Evolutionary conservation across 2,329 filamentous ascomycete genomes (phyloP), one percentile per base, ranked within the genome.

Genomic region (Cordyceps cicadae): DNA sequence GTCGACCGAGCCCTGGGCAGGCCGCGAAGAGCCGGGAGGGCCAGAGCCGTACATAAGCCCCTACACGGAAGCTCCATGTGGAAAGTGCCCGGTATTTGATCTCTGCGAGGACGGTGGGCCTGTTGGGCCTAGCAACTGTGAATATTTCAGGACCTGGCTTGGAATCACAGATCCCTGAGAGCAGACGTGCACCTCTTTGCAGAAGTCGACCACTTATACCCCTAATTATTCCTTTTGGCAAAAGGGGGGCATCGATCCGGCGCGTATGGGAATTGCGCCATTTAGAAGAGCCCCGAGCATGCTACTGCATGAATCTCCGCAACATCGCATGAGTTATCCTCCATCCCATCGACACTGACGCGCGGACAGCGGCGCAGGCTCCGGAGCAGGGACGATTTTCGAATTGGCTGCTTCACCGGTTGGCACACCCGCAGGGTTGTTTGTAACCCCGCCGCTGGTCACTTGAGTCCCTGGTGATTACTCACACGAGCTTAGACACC

Each of bases 71-170:
- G 87, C 88, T 2, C 94, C 94, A 1, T 99, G 94, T 72, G 92
- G 93, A 2, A 82, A 86, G 60, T 99, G 94, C 73, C 94, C 94
- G 0, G 93, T 97, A 2, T 96, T 96, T 71, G 88, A 94, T 62
- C 81, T 97, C 2, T 99, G 94, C 71, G 88, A 90, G 65, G 90
- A 96, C 63, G 92, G 91, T 7, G 93, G 93, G 0, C 90, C 92
- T 0, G 91, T 99, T 24, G 95, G 88, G 68, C 90, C 93, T 0
- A 88, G 86, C 65, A 96, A 88, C 55, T 99, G 94, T 74, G 88
- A 91, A 59, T 99, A 99, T 71, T 97, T 96, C 70, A 83, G 89
- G 64, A 83, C 87, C 57, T 99, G 94, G 94, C 74, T 97, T 51
- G 81, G 77, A 0, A 68, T 76, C 65, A 79, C 54, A 73, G 67